Evolutionary conservation across 1,284 basidiomycete genomes (phyloP).

Genomic region (Crepidotus sp.): DNA sequence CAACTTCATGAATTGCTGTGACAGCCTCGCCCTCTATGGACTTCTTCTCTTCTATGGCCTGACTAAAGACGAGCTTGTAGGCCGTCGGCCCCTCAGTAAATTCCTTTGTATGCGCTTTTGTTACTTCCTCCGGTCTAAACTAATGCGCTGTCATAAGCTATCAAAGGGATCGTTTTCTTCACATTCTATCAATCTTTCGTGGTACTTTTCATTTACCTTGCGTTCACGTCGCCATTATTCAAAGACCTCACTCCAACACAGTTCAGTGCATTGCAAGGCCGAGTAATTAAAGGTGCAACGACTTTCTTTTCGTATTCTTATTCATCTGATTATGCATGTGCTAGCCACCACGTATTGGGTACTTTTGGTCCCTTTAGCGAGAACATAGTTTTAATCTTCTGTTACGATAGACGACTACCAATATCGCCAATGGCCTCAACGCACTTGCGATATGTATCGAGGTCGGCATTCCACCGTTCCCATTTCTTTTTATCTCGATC

Average conservation of each 20-base stretch:
- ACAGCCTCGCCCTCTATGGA: conserved; percentile 70
- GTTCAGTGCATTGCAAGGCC: conserved; percentile 53
- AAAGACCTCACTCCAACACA: conserved; percentile 21
- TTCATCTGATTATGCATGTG: neutral
- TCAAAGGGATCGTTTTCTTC: conserved; percentile 59
- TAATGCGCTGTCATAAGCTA: too few relatives aligned
- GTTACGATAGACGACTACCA: conserved; percentile 49
- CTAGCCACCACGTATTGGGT: conserved; percentile 66
- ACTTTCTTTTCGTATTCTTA: neutral
- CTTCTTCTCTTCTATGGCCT: conserved; percentile 76
- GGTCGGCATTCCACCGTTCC: conserved; percentile 29
- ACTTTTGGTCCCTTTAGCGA: neutral
- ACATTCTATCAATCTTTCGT: conserved; percentile 74
- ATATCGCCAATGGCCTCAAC: conserved; percentile 74
- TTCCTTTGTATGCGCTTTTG: conserved; percentile 51
- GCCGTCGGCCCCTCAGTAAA: conserved; percentile 69
- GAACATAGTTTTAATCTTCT: neutral
- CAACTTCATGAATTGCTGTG: neutral
- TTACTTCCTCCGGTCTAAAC: too few relatives aligned
- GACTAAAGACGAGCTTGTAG: conserved; percentile 67
- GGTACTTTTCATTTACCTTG: conserved; percentile 31
- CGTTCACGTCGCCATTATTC: neutral
- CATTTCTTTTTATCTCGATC: neutral
- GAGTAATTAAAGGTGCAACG: conserved; percentile 46
- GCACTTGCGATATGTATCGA: conserved; percentile 82